Percentiles rank a stretch among this genome's conserved stretches.
Evolutionary conservation across 371 early-diverging fungal species (phyloP).

Genomic region (Blastocladiella emersonii): DNA sequence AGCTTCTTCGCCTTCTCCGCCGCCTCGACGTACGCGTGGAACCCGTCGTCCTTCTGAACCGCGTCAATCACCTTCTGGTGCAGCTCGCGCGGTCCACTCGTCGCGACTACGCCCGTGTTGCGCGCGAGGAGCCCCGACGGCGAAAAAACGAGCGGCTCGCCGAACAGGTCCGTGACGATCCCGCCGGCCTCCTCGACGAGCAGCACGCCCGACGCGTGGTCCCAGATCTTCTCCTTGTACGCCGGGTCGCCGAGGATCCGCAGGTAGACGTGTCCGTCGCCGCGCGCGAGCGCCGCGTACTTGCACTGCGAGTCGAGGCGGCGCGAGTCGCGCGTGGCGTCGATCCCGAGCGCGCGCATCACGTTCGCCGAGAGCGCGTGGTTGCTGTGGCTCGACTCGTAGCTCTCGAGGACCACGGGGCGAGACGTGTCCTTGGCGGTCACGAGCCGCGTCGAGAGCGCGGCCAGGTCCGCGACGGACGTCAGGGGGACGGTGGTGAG

Average conservation of each 20-base stretch:
- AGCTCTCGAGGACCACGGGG: conserved; percentile 4
- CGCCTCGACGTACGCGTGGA: neutral
- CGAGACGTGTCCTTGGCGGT: neutral
- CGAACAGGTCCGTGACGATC: conserved; percentile 65
- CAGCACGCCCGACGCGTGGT: conserved; percentile 86
- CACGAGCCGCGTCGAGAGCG: neutral
- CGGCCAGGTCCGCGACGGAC: neutral
- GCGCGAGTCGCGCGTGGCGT: conserved; percentile 45
- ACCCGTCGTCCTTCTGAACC: conserved; percentile 30
- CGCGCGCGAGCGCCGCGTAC: conserved; percentile 71
- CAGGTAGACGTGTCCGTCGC: conserved; percentile 83
- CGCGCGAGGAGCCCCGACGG: conserved; percentile 59
- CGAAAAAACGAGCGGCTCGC: conserved; percentile 77
- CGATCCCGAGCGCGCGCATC: conserved; percentile 52
- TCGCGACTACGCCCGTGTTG: conserved; percentile 84
- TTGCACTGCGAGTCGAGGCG: conserved; percentile 95
- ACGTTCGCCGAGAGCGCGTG: conserved; percentile 68
- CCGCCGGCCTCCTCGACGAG: conserved; percentile 92
- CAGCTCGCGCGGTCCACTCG: conserved; percentile 33
- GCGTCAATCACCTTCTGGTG: conserved; percentile 50
- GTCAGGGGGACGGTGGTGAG: neutral
- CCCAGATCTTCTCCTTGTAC: conserved; percentile 97
- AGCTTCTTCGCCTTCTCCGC: too few relatives aligned
- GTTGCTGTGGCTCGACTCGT: conserved; percentile 53
- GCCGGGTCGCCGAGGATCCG: conserved; percentile 55